Base-by-base conservation (phyloP, 306 rosid genomes). In the Aeschynomene evenia region DNA sequence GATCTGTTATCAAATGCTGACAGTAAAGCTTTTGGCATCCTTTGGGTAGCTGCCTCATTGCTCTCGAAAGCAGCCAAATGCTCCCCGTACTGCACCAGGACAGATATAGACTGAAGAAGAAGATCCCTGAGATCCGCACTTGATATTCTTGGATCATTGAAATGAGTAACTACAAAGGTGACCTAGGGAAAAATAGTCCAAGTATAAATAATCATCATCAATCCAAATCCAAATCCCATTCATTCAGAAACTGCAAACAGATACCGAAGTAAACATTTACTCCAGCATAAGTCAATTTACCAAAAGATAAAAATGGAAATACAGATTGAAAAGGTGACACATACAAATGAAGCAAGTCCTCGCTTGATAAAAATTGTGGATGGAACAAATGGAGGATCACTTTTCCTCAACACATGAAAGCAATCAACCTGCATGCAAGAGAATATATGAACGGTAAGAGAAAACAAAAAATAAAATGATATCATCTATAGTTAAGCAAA, bases 101-200 rank as follows among this genome's bases (percentile, higher is more conserved):
- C 99, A 0, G 96, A 90, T 68, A 94, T 88, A 37, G 97, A 91
- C 71, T 94, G 97, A 78, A 94, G 97, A 79, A 94, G 99, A 77
- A 94, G 96, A 81, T 91, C 99, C 77, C 88, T 79, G 36, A 94
- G 89, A 76, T 91, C 97, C 9, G 97, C 96, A 84, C 96, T 94
- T 52, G 97, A 87, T 82, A 94, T 88, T 77, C 99, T 88, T 67
- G 95, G 85, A 72, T 94, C 97, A 22, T 91, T 91, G 95, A 94
- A 91, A 81, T 94, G 99, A 13, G 92, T 81, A 48, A 94, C 97
- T 33, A 91, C 84, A 78, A 94, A 94, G 74, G 99, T 91, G 59
- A 94, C 94, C 99, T 94, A 60, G 64, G 58, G 58, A 76, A 80
- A 48, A 80, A 73, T 73, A 68, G 70, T 2, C 21, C 57, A 56